A percentile compares a stretch with the other conserved stretches of the same genome.
phyloP scores from a whole-genome alignment of 2,329 filamentous ascomycete species.

The Pseudogymnoascus verrucosus region DNA sequence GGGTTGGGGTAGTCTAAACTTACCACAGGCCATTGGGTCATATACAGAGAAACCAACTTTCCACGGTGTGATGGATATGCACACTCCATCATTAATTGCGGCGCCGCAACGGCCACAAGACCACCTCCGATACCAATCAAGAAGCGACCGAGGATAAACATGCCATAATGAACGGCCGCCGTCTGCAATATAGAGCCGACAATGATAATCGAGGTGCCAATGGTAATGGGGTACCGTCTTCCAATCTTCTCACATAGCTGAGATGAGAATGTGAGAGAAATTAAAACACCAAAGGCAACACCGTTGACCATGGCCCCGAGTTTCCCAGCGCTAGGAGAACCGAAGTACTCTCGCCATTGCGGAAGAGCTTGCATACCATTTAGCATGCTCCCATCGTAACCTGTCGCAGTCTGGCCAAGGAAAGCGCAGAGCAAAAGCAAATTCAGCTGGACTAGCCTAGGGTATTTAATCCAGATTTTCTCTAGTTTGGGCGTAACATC shows the following conservation, averaged over 20 bases:
- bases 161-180: constrained; percentile 29
- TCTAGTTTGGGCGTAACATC: no score
- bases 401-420: constrained; percentile 27
- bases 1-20: no score
- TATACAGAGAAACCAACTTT: no score
- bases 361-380: constrained; percentile 29
- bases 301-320: not conserved
- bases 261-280: not conserved
- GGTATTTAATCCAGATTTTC: no score
- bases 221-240: no score
- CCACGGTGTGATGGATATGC: constrained; percentile 4
- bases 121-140: constrained; percentile 28
- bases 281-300: not conserved
- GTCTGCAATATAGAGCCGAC: constrained; percentile 35
- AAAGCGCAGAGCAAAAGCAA: constrained; percentile 28
- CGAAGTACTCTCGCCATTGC: constrained; percentile 28
- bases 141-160: constrained; percentile 34
- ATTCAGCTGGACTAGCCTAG: constrained; percentile 20
- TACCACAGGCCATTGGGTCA: no score
- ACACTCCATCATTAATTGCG: not conserved
- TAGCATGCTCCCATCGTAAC: constrained; percentile 17
- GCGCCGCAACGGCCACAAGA: constrained; percentile 9
- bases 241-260: no score
- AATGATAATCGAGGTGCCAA: constrained; percentile 15
- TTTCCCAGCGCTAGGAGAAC: not conserved